Evolutionary conservation across 805 yeast species (phyloP).

Genomic region (Yarrowia sp.): DNA sequence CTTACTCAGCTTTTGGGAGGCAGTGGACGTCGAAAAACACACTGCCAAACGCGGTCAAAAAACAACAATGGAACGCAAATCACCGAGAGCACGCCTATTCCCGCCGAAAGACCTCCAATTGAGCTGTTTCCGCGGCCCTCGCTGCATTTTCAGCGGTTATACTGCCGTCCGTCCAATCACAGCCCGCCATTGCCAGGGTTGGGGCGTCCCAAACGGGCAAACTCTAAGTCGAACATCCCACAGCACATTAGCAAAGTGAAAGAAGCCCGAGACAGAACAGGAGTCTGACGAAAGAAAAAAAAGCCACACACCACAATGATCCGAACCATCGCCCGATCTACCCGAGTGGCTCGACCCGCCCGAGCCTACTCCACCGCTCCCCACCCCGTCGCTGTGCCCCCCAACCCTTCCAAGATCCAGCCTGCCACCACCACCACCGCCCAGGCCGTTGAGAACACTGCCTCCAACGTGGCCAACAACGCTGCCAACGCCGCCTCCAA

Average conservation of each 20-base stretch:
- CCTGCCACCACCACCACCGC: not conserved
- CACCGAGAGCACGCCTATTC: not conserved
- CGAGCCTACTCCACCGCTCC: constrained; percentile 26
- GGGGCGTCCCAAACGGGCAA: not conserved
- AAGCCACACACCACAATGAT: constrained; percentile 19
- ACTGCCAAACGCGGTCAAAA: not conserved
- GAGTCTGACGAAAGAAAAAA: not conserved
- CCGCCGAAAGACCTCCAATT: not conserved
- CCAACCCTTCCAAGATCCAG: constrained; percentile 22
- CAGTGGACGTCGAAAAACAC: not conserved
- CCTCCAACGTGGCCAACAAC: not conserved
- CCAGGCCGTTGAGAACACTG: not conserved
- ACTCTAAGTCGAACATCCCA: not conserved
- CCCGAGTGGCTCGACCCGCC: constrained; percentile 15
- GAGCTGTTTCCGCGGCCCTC: not conserved
- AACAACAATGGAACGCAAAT: no score
- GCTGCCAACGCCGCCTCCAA: constrained; percentile 3
- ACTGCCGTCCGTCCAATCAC: constrained; percentile 4
- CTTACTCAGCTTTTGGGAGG: not conserved
- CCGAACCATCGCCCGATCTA: constrained; percentile 25
- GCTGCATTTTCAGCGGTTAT: not conserved
- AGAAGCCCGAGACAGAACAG: not conserved
- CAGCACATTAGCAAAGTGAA: constrained; percentile 22
- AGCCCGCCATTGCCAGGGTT: not conserved
- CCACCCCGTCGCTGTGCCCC: constrained; percentile 26